Percentiles rank a stretch among this genome's conserved stretches.
phyloP scores from a whole-genome alignment of 495 filamentous ascomycete species.

The Aspergillus conjunctus region DNA sequence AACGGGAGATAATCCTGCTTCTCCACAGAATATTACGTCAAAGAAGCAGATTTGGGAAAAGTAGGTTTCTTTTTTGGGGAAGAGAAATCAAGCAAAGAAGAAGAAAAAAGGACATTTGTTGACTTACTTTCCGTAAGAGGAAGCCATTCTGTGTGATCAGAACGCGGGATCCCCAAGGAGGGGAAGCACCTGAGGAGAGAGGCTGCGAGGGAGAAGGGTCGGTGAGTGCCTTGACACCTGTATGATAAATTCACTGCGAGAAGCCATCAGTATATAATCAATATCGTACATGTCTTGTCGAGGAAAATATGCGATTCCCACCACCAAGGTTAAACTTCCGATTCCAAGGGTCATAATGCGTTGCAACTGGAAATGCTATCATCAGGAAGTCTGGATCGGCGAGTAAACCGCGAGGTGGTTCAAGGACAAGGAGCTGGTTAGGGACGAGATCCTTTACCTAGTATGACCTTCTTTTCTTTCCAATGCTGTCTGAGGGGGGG shows the following conservation, averaged over 20 bases:
- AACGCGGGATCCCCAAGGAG: conserved; percentile 21
- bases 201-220: background rate
- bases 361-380: conserved; percentile 14
- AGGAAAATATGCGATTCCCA: conserved; percentile 1
- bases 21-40: background rate
- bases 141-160: conserved; percentile 26
- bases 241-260: conserved; percentile 10
- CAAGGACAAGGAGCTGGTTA: conserved; percentile 2
- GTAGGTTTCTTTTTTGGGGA: background rate
- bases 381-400: conserved; percentile 9
- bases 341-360: conserved; percentile 12
- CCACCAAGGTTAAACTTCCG: conserved; percentile 4
- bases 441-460: background rate
- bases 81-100: background rate
- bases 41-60: background rate
- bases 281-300: conserved; percentile 4
- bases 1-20: background rate
- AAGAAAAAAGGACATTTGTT: conserved; percentile 4
- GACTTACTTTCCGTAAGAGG: conserved; percentile 48
- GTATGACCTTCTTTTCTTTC: background rate
- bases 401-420: conserved; percentile 12
- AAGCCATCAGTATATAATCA: conserved; percentile 16
- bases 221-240: conserved; percentile 15
- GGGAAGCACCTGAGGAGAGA: conserved; percentile 12
- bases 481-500: conserved; percentile 1